A percentile compares a stretch with the other conserved stretches of the same genome.
phyloP scores from a whole-genome alignment of 345 rosid genomes.

The Gossypium stocksii region DNA sequence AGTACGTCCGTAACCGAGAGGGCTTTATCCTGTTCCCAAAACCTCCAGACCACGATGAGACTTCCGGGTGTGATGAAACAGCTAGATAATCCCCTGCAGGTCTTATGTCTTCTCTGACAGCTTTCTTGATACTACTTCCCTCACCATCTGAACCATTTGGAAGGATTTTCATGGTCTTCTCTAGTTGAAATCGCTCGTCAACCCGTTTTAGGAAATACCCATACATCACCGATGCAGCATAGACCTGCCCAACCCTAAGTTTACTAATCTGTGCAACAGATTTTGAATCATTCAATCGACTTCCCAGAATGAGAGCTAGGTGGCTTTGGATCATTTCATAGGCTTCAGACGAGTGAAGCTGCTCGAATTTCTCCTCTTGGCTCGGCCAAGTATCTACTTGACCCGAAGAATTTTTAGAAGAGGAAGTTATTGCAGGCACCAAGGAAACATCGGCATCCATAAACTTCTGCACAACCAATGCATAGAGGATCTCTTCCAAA shows the following conservation, averaged over 20 bases:
- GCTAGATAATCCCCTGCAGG: conserved; percentile 28
- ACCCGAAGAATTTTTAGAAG: conserved; percentile 50
- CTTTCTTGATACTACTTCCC: conserved; percentile 28
- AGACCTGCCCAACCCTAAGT: conserved; percentile 93
- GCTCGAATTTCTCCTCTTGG: conserved; percentile 60
- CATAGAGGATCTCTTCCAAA: conserved; percentile 81
- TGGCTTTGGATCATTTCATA: conserved; percentile 97
- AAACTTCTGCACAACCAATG: conserved; percentile 87
- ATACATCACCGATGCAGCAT: conserved; percentile 97
- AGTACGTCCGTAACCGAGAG: conserved; percentile 68
- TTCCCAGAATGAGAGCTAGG: conserved; percentile 72
- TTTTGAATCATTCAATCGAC: conserved; percentile 47
- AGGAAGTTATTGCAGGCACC: conserved; percentile 53
- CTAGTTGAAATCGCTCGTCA: conserved; percentile 94
- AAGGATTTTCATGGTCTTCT: conserved; percentile 86
- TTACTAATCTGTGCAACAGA: conserved; percentile 77
- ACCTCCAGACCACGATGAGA: conserved; percentile 49
- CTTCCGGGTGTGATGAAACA: conserved; percentile 58
- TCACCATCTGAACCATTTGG: conserved; percentile 39
- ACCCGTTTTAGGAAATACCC: conserved; percentile 94
- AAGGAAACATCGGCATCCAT: conserved; percentile 84
- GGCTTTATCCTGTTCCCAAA: conserved; percentile 54
- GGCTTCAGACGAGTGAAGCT: conserved; percentile 83
- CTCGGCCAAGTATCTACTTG: conserved; percentile 63
- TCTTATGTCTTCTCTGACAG: conserved; percentile 29